Percentiles rank a stretch among this genome's conserved stretches.
These are phyloP conservation scores for Lentinula novae-zelandiae DNA, from an alignment of 1,284 basidiomycete species.

Conservation along the genomic window DNA sequence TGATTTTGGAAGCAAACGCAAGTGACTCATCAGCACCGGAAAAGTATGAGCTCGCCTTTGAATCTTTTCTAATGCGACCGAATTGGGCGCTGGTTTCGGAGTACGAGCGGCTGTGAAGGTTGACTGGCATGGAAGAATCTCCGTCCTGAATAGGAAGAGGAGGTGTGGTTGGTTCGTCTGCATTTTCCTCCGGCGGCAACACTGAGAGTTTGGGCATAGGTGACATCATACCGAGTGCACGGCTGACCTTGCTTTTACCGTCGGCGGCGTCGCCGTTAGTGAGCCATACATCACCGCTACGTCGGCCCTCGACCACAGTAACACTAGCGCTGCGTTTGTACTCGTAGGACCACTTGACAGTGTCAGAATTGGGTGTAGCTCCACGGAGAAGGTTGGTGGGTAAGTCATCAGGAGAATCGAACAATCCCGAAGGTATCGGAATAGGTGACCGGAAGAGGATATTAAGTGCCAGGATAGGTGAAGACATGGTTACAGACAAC, in stretches of 20 bases:
- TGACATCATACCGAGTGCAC: conserved; percentile 54
- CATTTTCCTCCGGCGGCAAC: conserved; percentile 46
- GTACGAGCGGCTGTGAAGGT: conserved; percentile 44
- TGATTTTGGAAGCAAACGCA: conserved; percentile 50
- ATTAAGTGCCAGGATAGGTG: conserved; percentile 60
- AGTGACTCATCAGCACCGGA: conserved; percentile 48
- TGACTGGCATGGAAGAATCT: conserved; percentile 35
- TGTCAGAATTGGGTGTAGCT: conserved; percentile 36
- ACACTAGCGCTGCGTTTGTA: conserved; percentile 62
- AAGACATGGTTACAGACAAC: conserved; percentile 60
- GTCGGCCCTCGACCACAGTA: conserved; percentile 64
- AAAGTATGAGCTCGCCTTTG: conserved; percentile 49
- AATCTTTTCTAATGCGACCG: conserved; percentile 46
- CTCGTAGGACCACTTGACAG: conserved; percentile 44
- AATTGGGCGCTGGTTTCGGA: conserved; percentile 53
- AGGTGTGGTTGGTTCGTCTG: conserved; percentile 34
- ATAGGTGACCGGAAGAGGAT: conserved; percentile 55
- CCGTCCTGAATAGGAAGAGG: conserved; percentile 47
- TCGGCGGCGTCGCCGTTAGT: conserved; percentile 63
- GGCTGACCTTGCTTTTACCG: conserved; percentile 53
- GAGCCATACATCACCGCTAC: conserved; percentile 69
- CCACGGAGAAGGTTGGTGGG: conserved; percentile 39
- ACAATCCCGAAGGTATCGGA: conserved; percentile 61
- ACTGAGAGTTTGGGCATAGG: conserved; percentile 64
- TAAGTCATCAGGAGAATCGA: conserved; percentile 45